Evolutionary conservation across 768 basidiomycete species (phyloP), one percentile per base, ranked within the genome.

Genomic region (Suillus ampliporus): DNA sequence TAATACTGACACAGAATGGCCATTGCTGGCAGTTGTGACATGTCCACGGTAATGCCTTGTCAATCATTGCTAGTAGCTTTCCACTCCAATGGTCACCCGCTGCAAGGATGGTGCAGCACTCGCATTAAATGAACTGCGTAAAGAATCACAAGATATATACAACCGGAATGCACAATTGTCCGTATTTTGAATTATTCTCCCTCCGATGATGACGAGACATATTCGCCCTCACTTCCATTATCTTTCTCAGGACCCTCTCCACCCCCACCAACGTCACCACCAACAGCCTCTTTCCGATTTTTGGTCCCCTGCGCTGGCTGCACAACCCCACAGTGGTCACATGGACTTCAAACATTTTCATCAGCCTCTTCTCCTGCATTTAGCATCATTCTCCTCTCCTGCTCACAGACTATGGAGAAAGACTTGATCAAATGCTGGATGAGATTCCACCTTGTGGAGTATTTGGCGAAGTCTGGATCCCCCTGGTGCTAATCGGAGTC

Each of bases 371-470:
- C 4, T 2, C 5, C 35, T 17, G 23, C 2, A 11, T 23, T 37
- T 6, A 53, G 1, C 52, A 21, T 5, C 35, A 23, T 17, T 13
- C 15, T 17, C 2, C 23, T n/a, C n/a, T n/a, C 37, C 23, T 54
- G 53, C 2, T 54, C 4, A 38, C 37, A 37, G 31, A 58, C 61
- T 6, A 61, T 61, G 31, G 72, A 54, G 37, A 74, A 70, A 8
- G 72, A 59, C 17, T 65, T 65, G 5, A 76, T 61, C 23, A 67
- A 26, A 62, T 28, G 46, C 63, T 67, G 68, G 26, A 72, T 72
- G 26, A 68, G 66, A 46, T 61, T 67, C 73, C 73, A 74, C 37
- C 72, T 31, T 44, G 51, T 61, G 35, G 34, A 38, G 48, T 74
- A 75, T 63, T 68, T 73, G 6, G 73, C 69, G 11, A 23, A 26